A percentile compares a stretch with the other conserved stretches of the same genome.
Evolutionary conservation across 441 rosid genomes (phyloP).

Genomic region (Cnidoscolus chayamansa): DNA sequence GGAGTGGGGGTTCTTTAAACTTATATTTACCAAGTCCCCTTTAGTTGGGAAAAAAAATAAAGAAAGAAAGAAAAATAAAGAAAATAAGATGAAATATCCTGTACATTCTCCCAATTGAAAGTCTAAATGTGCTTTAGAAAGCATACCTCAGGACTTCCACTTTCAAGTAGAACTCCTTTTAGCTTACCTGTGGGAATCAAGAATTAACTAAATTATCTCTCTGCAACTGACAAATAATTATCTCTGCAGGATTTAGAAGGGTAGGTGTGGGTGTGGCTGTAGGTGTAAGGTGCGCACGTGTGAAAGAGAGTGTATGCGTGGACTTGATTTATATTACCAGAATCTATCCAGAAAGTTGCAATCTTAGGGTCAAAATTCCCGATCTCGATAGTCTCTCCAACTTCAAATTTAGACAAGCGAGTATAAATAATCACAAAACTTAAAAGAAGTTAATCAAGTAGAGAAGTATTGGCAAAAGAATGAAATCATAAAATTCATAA

Average conservation of each 20-base stretch:
- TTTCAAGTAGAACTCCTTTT: slow-evolving; percentile 91
- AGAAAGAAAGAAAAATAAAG: too few species aligned
- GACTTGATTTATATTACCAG: slow-evolving; percentile 43
- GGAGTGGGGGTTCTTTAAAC: too few species aligned
- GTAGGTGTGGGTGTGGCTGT: neutral
- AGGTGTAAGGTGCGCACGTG: neutral
- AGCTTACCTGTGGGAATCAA: slow-evolving; percentile 53
- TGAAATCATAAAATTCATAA: neutral
- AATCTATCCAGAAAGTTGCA: slow-evolving; percentile 88
- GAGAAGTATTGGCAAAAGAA: neutral
- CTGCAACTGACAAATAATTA: neutral
- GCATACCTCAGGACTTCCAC: slow-evolving; percentile 85
- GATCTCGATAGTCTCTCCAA: slow-evolving; percentile 77
- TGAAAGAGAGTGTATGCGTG: slow-evolving; percentile 6
- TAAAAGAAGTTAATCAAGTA: neutral
- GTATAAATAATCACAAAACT: slow-evolving; percentile 8
- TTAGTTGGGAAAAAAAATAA: too few species aligned
- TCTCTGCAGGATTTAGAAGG: neutral
- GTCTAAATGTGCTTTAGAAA: slow-evolving; percentile 1
- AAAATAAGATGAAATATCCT: too few species aligned
- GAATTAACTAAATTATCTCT: slow-evolving; percentile 6
- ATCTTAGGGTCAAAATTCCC: slow-evolving; percentile 89
- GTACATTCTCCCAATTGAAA: neutral
- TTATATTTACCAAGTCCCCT: too few species aligned
- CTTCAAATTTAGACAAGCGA: slow-evolving; percentile 40